These are phyloP conservation scores for Datisca glomerata DNA, from an alignment of 306 rosid genomes.

Conservation along the genomic window DNA sequence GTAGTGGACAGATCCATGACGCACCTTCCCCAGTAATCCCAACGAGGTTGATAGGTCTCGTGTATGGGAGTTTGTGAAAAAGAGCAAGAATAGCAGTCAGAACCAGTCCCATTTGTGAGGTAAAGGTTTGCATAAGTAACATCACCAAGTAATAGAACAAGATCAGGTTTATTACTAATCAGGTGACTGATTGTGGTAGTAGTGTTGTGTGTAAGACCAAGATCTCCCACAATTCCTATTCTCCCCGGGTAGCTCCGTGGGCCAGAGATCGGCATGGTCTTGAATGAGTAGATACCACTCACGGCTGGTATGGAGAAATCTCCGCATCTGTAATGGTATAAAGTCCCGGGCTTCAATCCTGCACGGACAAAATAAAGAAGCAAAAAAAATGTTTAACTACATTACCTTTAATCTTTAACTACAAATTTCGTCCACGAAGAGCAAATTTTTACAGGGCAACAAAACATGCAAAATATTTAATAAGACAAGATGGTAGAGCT, in stretches of 20 bases:
- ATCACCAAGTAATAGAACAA: constrained; percentile 65
- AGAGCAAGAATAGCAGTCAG: constrained; percentile 69
- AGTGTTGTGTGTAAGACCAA: constrained; percentile 82
- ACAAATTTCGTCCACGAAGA: too few species aligned
- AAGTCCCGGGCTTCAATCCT: constrained; percentile 57
- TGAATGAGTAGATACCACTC: constrained; percentile 45
- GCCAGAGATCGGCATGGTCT: constrained; percentile 59
- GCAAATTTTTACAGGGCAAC: too few species aligned
- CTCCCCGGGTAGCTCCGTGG: constrained; percentile 48
- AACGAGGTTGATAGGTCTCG: constrained; percentile 84
- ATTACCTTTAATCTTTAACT: too few species aligned
- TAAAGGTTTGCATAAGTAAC: constrained; percentile 66
- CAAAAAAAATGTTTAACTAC: too few species aligned
- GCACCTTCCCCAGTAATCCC: constrained; percentile 97
- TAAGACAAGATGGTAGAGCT: too few species aligned
- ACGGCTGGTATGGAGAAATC: constrained; percentile 51
- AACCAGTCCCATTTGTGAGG: constrained; percentile 78
- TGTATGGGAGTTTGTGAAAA: constrained; percentile 65
- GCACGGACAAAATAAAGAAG: constrained; percentile 3
- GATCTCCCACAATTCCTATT: constrained; percentile 71
- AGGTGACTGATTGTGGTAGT: constrained; percentile 64
- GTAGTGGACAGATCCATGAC: background rate
- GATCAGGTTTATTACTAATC: constrained; percentile 54
- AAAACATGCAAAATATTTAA: too few species aligned
- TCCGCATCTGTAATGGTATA: constrained; percentile 62